Percentiles rank a stretch among this genome's conserved stretches.
phyloP scores from a whole-genome alignment of 495 filamentous ascomycete genomes.

The Penicillium lagena region DNA sequence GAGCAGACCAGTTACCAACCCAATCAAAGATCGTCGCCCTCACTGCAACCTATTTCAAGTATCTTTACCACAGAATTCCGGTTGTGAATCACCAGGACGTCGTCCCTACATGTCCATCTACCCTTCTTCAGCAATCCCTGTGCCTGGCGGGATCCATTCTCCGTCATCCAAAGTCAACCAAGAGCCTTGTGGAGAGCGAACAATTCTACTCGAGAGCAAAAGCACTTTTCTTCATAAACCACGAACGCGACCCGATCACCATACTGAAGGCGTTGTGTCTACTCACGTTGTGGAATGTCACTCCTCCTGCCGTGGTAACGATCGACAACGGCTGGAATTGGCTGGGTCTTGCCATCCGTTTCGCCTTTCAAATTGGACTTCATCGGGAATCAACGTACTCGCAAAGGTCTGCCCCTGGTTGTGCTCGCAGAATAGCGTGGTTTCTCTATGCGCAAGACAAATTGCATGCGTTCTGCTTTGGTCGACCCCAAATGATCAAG shows the following conservation, averaged over 20 bases:
- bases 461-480: neutral
- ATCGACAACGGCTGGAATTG: neutral
- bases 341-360: neutral
- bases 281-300: neutral
- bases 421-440: conserved; percentile 1
- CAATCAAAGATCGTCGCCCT: too few relatives aligned
- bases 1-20: too few relatives aligned
- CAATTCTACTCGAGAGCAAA: neutral
- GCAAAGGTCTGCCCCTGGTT: neutral
- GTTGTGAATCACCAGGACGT: neutral
- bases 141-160: neutral
- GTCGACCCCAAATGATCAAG: neutral
- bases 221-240: neutral
- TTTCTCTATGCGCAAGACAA: neutral
- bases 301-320: neutral
- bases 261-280: neutral
- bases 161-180: neutral
- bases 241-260: neutral
- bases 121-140: neutral
- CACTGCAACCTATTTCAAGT: neutral
- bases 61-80: neutral
- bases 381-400: neutral
- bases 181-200: neutral
- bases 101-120: neutral
- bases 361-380: neutral